Conservation (phyloP, 768 basidiomycete species). For the Psilocybe cubensis region DNA sequence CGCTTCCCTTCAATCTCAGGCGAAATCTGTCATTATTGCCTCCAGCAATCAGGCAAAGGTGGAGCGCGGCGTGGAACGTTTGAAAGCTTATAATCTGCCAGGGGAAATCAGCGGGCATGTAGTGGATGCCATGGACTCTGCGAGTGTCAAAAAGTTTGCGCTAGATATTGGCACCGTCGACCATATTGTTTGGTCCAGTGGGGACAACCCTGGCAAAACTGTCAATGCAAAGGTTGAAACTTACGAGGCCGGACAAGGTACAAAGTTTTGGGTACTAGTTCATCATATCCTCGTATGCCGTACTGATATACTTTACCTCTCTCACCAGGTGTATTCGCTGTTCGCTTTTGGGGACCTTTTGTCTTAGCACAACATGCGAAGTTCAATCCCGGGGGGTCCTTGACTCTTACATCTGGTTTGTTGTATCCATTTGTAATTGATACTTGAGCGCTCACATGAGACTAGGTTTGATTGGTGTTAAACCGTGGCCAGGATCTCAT, state of each 20-base stretch:
- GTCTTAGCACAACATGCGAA: not conserved
- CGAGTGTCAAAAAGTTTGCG: not conserved
- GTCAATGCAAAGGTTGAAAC: not conserved
- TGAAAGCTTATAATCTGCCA: not conserved
- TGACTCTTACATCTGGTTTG: not conserved
- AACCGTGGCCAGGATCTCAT: not conserved
- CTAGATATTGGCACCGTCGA: not conserved
- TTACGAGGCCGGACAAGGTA: not conserved
- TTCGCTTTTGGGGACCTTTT: not conserved
- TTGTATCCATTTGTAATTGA: too few relatives aligned
- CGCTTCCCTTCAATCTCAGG: conserved; percentile 2
- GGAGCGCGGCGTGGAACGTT: not conserved
- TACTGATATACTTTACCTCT: too few relatives aligned
- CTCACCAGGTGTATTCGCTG: not conserved
- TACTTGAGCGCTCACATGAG: too few relatives aligned
- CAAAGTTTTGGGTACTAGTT: not conserved
- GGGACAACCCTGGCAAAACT: not conserved
- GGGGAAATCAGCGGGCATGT: not conserved
- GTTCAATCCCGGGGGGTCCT: not conserved
- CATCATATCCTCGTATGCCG: too few relatives aligned
- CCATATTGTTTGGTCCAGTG: not conserved
- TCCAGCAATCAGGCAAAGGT: not conserved
- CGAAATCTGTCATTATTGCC: not conserved
- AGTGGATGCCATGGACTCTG: not conserved
- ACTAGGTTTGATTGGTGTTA: not conserved